Conservation (phyloP, 2,329 filamentous ascomycete species). For the Fusarium tjaetaba region DNA sequence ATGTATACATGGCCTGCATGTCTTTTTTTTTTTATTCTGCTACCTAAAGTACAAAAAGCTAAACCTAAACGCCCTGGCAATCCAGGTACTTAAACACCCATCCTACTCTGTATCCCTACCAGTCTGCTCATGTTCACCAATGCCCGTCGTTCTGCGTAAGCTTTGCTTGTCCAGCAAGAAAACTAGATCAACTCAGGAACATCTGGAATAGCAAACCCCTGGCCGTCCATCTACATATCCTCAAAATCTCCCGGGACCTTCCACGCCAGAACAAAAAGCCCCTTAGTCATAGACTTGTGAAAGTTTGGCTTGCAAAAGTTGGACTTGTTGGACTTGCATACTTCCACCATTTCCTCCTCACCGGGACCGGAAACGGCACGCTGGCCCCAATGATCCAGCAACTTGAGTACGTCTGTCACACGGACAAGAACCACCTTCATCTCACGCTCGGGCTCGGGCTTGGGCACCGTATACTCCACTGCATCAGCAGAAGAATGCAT, state of each 20-base stretch:
- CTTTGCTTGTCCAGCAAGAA: too few species aligned
- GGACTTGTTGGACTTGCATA: too few species aligned
- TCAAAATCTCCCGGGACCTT: background rate
- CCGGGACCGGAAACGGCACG: background rate
- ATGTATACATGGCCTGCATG: background rate
- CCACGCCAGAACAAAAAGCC: background rate
- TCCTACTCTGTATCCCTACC: background rate
- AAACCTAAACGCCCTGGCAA: background rate
- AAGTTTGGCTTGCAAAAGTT: background rate
- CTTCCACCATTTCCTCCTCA: background rate
- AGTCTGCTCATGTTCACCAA: background rate
- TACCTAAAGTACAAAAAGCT: background rate
- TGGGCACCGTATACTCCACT: accelerated
- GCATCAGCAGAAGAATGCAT: background rate
- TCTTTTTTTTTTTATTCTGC: too few species aligned
- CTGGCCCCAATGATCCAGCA: background rate
- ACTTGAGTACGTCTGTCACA: background rate
- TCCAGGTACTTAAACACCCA: accelerated
- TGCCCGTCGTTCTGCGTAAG: accelerated
- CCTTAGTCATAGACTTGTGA: accelerated
- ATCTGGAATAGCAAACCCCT: background rate
- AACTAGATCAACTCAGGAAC: background rate
- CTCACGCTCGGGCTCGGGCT: accelerated
- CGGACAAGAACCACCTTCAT: background rate
- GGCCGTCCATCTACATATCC: background rate